Conservation (phyloP, 2,329 filamentous ascomycete species). For the Phaeosphaeriaceae sp. region DNA sequence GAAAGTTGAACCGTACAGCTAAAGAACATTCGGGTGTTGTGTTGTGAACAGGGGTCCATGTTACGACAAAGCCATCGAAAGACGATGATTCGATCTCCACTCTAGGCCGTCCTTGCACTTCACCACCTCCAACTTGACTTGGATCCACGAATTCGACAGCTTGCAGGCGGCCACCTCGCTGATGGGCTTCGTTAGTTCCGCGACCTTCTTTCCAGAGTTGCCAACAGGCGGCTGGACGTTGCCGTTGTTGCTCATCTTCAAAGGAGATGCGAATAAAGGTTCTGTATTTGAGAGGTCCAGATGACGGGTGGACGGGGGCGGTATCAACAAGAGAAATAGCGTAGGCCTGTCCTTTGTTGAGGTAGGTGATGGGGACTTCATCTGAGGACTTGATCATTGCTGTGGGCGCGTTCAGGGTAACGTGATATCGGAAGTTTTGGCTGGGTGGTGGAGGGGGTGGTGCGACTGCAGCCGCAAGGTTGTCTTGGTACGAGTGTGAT, state of each 20-base stretch:
- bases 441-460: slow-evolving; percentile 45
- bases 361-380: slow-evolving; percentile 95
- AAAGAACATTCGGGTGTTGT: slow-evolving; percentile 79
- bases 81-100: slow-evolving; percentile 67
- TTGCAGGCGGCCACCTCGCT: slow-evolving; percentile 88
- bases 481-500: slow-evolving; percentile 55
- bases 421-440: slow-evolving; percentile 81
- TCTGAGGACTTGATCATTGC: slow-evolving; percentile 91
- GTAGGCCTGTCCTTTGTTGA: slow-evolving; percentile 97
- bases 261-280: slow-evolving; percentile 96
- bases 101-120: slow-evolving; percentile 54
- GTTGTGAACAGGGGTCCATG: slow-evolving; percentile 76
- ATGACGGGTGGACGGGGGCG: slow-evolving; percentile 60
- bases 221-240: slow-evolving; percentile 83
- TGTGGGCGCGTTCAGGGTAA: slow-evolving; percentile 89
- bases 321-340: slow-evolving; percentile 85
- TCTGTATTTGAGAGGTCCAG: slow-evolving; percentile 74
- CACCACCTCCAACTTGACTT: slow-evolving; percentile 60
- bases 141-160: slow-evolving; percentile 91
- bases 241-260: slow-evolving; percentile 91
- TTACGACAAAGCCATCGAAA: slow-evolving; percentile 92
- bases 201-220: slow-evolving; percentile 95
- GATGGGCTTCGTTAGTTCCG: slow-evolving; percentile 93
- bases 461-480: slow-evolving; percentile 50
- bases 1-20: slow-evolving; percentile 94